These are phyloP conservation scores for Neurospora sp. DNA, from an alignment of 2,329 filamentous ascomycete genomes.

Conservation along the genomic window DNA sequence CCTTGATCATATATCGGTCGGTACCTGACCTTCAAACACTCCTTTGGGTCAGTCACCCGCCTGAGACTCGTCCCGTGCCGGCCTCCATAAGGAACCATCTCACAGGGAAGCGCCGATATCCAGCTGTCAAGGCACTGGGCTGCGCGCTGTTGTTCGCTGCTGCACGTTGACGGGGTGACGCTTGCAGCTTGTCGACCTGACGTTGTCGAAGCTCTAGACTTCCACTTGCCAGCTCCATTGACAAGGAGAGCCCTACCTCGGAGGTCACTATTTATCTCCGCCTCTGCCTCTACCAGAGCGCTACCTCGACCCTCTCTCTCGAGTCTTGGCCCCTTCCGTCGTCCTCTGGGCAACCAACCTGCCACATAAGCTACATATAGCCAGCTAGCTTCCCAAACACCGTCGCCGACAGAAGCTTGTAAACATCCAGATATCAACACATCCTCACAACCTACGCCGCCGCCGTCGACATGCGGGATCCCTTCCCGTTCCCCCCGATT, in stretches of 20 bases:
- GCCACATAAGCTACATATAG: background rate
- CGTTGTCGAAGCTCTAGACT: background rate
- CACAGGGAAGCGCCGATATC: background rate
- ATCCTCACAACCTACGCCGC: background rate
- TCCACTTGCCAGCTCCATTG: background rate
- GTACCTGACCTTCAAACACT: background rate
- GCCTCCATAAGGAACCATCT: background rate
- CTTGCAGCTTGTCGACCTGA: background rate
- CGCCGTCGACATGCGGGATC: slow-evolving; percentile 52
- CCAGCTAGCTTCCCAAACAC: background rate
- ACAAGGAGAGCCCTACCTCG: background rate
- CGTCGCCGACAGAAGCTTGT: background rate
- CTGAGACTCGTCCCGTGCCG: background rate
- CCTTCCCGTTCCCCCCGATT: slow-evolving; percentile 54
- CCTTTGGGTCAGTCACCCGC: background rate
- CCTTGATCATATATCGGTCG: background rate
- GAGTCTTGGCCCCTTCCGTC: background rate
- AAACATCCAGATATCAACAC: background rate
- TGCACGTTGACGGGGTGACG: background rate
- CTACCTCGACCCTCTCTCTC: background rate
- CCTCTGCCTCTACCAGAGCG: background rate
- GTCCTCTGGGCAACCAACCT: background rate
- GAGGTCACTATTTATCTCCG: background rate
- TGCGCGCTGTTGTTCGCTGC: background rate
- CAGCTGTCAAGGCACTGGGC: background rate